These are phyloP conservation scores for Blastobotrys aristatus DNA, from an alignment of 1,139 yeast species.

Conservation along the genomic window DNA sequence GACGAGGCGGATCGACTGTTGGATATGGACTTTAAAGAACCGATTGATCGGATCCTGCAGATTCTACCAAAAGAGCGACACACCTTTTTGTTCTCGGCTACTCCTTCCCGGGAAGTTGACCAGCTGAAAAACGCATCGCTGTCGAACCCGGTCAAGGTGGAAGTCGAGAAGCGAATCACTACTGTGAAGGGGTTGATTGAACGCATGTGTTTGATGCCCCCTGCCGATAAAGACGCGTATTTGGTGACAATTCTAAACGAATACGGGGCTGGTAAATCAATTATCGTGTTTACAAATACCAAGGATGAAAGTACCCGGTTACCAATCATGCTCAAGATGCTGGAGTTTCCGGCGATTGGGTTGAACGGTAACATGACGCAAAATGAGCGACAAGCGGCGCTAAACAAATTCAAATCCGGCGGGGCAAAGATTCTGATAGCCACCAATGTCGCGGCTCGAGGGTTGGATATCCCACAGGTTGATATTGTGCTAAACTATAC, in stretches of 20 bases:
- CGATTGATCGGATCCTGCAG: constrained; percentile 76
- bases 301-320: constrained; percentile 94
- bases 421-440: constrained; percentile 80
- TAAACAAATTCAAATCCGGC: constrained; percentile 88
- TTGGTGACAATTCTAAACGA: constrained; percentile 80
- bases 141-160: constrained; percentile 82
- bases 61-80: constrained; percentile 82
- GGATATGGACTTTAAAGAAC: constrained; percentile 97
- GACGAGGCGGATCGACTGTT: constrained; percentile 95
- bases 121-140: constrained; percentile 91
- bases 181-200: constrained; percentile 92
- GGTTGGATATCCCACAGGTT: constrained; percentile 92
- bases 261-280: constrained; percentile 68
- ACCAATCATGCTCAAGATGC: constrained; percentile 68
- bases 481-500: constrained; percentile 91
- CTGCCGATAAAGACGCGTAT: constrained; percentile 86
- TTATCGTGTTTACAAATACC: constrained; percentile 87
- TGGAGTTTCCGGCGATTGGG: constrained; percentile 89
- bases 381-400: constrained; percentile 85
- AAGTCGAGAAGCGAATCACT: constrained; percentile 82
- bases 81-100: constrained; percentile 89
- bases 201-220: constrained; percentile 85
- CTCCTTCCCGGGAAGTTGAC: constrained; percentile 93
- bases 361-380: constrained; percentile 92
- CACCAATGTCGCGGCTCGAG: constrained; percentile 98